Evolutionary conservation across 129 eudicot species (phyloP), one percentile per base, ranked within the genome.

Genomic region (Oenanthe sinensis): DNA sequence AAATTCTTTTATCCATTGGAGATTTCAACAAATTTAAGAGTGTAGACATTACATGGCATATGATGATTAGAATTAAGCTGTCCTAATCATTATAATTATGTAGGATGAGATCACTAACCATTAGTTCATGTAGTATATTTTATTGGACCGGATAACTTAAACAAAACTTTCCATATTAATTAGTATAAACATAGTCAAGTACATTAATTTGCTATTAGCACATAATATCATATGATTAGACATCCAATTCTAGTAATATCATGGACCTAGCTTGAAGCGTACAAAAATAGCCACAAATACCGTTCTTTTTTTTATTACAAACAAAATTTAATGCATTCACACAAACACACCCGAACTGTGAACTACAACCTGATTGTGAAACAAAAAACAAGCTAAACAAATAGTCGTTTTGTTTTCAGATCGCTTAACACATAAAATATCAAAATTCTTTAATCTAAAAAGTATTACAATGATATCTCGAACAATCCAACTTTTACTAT

Each of bases 41-140:
- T 39, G 42, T 3, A 39, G 42, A 3, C 42, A 39, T 3, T 5
- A 1, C n/a, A 55, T 4, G 40, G 14, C 20, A 15, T 19, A 13
- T 14, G 71, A 5, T 33, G 33, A 68, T 68, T 60, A 24, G 15
- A 10, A 60, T n/a, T n/a, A 60, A 60, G 6, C n/a, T 6, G 16
- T 60, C 68, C 15, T 24, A 60, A 24, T 60, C 68, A 60, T 33
- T 10, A 9, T 60, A 60, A 8, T n/a, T n/a, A 60, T n/a, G 33
- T 60, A 60, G 68, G 68, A 60, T 60, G 68, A n/a, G 28, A n/a
- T 60, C 33, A 58, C 65, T 58, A 58, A 58, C 22, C 65, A 58
- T 58, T n/a, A 8, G 68, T 24, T 60, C 33, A 60, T 9, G 68
- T 24, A n/a, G 26, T 50, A 50, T 50, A 50, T 3, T 8, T 16